Conservation (phyloP, 2,329 filamentous ascomycete species). For the Verticillium isaacii region DNA sequence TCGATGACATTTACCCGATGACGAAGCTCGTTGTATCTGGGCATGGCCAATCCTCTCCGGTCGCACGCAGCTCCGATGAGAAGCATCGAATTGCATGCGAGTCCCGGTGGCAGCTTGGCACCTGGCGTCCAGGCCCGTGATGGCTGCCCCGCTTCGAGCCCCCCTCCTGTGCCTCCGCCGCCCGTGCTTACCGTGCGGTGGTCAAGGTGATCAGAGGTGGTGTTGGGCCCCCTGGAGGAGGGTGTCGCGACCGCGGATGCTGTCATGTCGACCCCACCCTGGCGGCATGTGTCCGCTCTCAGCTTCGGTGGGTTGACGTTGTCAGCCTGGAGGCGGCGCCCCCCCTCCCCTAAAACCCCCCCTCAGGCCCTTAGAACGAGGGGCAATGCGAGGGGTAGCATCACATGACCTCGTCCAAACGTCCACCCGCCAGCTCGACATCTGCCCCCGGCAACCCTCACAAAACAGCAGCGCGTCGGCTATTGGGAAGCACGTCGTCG, state of each 20-base stretch:
- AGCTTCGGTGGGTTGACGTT: neutral
- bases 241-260: neutral
- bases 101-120: neutral
- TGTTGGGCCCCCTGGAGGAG: neutral
- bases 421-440: conserved; percentile 1
- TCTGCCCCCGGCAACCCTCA: neutral
- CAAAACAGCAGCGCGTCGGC: neutral
- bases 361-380: neutral
- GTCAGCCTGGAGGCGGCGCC: neutral
- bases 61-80: neutral
- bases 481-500: neutral
- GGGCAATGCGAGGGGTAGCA: neutral
- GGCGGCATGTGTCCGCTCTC: neutral
- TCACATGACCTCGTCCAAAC: conserved; percentile 13
- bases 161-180: neutral
- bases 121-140: neutral
- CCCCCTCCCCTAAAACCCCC: neutral
- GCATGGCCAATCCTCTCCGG: neutral
- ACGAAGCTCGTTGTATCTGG: neutral
- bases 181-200: neutral
- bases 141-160: neutral
- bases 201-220: neutral
- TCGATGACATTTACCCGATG: neutral
- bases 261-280: neutral
- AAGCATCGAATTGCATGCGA: neutral